Evolutionary conservation across 257 asterid genomes (phyloP).

Genomic region (Perilla frutescens): DNA sequence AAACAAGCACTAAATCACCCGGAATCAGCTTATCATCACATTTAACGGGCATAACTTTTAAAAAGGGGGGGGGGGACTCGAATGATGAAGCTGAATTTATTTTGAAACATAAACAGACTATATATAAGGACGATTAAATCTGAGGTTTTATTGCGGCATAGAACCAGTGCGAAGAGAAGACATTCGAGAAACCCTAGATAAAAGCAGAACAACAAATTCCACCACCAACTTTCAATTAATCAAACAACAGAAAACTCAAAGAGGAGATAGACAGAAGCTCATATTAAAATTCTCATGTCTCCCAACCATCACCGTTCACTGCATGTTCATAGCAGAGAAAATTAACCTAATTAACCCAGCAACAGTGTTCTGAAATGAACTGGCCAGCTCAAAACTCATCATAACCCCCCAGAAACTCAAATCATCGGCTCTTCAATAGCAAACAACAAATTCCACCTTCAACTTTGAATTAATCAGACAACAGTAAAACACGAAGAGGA

Average conservation of each 20-base stretch:
- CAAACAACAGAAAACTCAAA: slow-evolving; percentile 9
- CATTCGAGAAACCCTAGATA: too few relatives aligned
- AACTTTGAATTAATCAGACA: not conserved
- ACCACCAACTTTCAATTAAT: not conserved
- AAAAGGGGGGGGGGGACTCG: too few relatives aligned
- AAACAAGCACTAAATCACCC: too few relatives aligned
- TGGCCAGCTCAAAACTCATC: slow-evolving; percentile 30
- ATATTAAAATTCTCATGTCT: slow-evolving; percentile 15
- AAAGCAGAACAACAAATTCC: not conserved
- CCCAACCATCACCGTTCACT: slow-evolving; percentile 2
- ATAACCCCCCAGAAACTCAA: slow-evolving; percentile 7
- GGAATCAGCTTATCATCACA: too few relatives aligned
- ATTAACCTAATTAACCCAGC: not conserved
- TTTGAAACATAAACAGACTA: too few relatives aligned
- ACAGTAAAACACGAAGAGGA: not conserved
- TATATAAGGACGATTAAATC: too few relatives aligned
- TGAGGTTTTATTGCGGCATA: too few relatives aligned
- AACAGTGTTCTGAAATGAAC: not conserved
- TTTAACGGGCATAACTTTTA: too few relatives aligned
- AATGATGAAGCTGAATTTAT: too few relatives aligned
- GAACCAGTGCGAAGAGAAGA: too few relatives aligned
- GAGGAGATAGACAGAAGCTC: not conserved
- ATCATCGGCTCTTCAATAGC: not conserved
- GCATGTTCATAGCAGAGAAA: slow-evolving; percentile 6
- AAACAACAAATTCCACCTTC: not conserved